These are phyloP conservation scores for Spizellomyces punctatus DNA, from an alignment of 192 early-diverging fungal species.

Conservation along the genomic window DNA sequence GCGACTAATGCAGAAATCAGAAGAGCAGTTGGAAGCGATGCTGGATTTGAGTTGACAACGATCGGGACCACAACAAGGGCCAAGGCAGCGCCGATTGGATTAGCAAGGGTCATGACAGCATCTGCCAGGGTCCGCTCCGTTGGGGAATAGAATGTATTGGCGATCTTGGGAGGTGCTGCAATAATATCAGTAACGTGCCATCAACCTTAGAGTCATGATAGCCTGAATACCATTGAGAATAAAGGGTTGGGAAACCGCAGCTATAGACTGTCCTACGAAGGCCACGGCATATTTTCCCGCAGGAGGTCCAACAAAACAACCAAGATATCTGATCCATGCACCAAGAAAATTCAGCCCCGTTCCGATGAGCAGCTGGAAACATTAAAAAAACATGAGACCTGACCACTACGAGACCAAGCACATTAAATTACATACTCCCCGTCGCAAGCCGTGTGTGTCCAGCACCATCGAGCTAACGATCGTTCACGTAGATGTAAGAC, in stretches of 20 bases:
- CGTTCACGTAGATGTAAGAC: neutral
- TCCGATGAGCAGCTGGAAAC: no score
- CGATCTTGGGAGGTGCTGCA: constrained; percentile 14
- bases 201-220: no score
- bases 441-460: no score
- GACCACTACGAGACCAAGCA: no score
- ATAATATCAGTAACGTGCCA: no score
- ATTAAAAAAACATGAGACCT: no score
- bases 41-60: constrained; percentile 4
- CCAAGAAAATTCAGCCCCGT: no score
- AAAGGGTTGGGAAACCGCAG: constrained; percentile 15
- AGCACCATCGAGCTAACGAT: no score
- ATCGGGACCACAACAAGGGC: constrained; percentile 15
- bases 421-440: no score
- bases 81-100: constrained; percentile 20
- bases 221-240: neutral
- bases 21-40: constrained; percentile 1
- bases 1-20: constrained; percentile 9
- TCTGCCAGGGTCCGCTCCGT: constrained; percentile 17
- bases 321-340: no score
- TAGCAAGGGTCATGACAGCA: constrained; percentile 21
- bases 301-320: no score
- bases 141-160: constrained; percentile 3
- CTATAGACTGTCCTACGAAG: constrained; percentile 11
- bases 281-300: constrained; percentile 13